Conservation (phyloP, 148 eudicot genomes). For the Rhododendron ovatum region DNA sequence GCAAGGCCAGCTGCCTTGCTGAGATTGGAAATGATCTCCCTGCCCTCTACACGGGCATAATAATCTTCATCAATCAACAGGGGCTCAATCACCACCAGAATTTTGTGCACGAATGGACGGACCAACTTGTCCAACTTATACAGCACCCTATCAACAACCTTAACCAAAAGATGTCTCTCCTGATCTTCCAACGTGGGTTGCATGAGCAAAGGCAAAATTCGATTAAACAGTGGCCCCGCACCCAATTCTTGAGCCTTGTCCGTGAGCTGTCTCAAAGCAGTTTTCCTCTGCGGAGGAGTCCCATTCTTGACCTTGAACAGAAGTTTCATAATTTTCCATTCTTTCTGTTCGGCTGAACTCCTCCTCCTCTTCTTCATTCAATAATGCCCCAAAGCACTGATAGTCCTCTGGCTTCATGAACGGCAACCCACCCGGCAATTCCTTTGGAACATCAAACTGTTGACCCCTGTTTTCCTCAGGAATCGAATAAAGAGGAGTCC, state of each 20-base stretch:
- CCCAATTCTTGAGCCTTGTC: conserved; percentile 95
- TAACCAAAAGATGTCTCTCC: conserved; percentile 90
- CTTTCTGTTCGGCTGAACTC: conserved; percentile 90
- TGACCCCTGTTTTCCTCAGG: conserved; percentile 88
- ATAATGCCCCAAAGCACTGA: conserved; percentile 65
- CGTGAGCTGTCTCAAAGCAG: conserved; percentile 85
- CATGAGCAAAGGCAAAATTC: conserved; percentile 89
- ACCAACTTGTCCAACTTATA: conserved; percentile 93
- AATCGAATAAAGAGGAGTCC: conserved; percentile 72
- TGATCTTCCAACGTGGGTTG: conserved; percentile 95
- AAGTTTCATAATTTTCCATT: conserved; percentile 86
- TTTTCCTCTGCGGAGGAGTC: conserved; percentile 93
- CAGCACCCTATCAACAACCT: conserved; percentile 87
- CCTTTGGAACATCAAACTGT: conserved; percentile 83
- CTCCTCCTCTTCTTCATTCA: conserved; percentile 84
- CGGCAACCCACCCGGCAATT: conserved; percentile 80
- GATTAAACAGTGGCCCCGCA: conserved; percentile 85
- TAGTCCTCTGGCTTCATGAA: conserved; percentile 86
- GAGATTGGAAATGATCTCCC: conserved; percentile 91
- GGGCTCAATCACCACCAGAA: conserved; percentile 92
- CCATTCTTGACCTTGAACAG: conserved; percentile 93
- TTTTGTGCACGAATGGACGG: conserved; percentile 92
- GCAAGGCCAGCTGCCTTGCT: conserved; percentile 98
- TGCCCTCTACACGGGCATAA: conserved; percentile 94
- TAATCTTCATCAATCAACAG: conserved; percentile 93